These are phyloP conservation scores for Oldenlandia corymbosa DNA, from an alignment of 257 asterid genomes.

Conservation along the genomic window DNA sequence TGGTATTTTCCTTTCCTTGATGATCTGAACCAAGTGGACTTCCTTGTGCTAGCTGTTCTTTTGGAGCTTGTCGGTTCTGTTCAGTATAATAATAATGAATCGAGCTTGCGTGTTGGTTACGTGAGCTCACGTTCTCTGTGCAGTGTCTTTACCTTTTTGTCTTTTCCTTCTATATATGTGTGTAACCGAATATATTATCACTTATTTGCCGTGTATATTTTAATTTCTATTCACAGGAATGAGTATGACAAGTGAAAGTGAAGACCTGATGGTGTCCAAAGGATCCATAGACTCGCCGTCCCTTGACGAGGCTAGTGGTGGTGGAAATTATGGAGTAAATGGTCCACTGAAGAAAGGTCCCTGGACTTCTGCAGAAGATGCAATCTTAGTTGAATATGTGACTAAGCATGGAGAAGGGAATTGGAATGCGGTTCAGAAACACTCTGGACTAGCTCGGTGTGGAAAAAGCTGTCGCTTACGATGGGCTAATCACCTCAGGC, in stretches of 20 bases:
- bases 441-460: constrained; percentile 77
- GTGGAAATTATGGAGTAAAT: constrained; percentile 39
- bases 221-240: constrained; percentile 18
- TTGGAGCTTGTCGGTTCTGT: not conserved
- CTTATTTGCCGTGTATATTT: not conserved
- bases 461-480: constrained; percentile 89
- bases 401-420: constrained; percentile 70
- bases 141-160: not conserved
- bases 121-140: not conserved
- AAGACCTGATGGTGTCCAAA: constrained; percentile 36
- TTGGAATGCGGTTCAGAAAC: constrained; percentile 80
- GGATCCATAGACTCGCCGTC: constrained; percentile 35
- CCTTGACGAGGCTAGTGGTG: constrained; percentile 42
- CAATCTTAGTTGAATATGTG: constrained; percentile 53
- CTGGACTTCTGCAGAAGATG: constrained; percentile 83
- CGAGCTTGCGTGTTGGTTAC: not conserved
- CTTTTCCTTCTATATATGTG: not conserved
- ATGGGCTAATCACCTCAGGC: constrained; percentile 84
- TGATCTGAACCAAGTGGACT: not conserved
- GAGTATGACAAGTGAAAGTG: constrained; percentile 48
- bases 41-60: not conserved
- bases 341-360: constrained; percentile 70
- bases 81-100: not conserved
- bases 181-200: not conserved
- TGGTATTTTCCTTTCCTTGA: not conserved